These are phyloP conservation scores for Scenedesmus sp. DNA, from an alignment of 163 green algal genomes.

Conservation along the genomic window DNA sequence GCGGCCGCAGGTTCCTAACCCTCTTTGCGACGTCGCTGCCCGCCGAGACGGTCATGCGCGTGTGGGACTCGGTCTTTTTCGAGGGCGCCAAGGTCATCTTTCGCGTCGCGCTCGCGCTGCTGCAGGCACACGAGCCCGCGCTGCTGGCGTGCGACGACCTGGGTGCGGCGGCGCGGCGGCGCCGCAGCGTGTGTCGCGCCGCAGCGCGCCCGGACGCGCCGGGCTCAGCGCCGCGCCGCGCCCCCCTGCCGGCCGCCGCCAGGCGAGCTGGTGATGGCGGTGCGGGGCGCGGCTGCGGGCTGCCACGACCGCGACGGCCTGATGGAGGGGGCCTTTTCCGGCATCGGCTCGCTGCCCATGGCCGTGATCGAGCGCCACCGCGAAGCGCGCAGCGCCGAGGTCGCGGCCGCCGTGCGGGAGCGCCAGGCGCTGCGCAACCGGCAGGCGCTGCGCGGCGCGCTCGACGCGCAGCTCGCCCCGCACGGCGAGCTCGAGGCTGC, in stretches of 20 bases:
- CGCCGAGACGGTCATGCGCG: conserved; percentile 68
- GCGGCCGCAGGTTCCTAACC: conserved; percentile 65
- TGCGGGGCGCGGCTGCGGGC: conserved; percentile 55
- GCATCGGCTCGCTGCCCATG: conserved; percentile 86
- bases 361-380: conserved; percentile 74
- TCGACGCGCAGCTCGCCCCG: conserved; percentile 11
- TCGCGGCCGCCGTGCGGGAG: conserved; percentile 32
- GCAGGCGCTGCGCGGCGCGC: conserved; percentile 12
- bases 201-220: too few relatives aligned
- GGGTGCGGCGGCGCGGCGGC: conserved; percentile 23
- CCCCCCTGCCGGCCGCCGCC: too few relatives aligned
- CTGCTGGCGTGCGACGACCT: conserved; percentile 70
- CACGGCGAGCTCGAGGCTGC: too few relatives aligned
- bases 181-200: not conserved
- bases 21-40: conserved; percentile 76
- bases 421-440: conserved; percentile 25
- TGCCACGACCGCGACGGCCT: conserved; percentile 81
- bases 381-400: conserved; percentile 35
- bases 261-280: conserved; percentile 73
- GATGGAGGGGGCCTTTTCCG: conserved; percentile 77
- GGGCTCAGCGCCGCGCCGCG: too few relatives aligned
- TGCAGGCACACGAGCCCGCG: conserved; percentile 72
- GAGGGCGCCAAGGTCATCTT: conserved; percentile 89
- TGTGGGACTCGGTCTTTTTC: conserved; percentile 86
- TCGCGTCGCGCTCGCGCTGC: conserved; percentile 79